Base-by-base conservation (phyloP, 768 basidiomycete genomes). In the Ramaria rubella region DNA sequence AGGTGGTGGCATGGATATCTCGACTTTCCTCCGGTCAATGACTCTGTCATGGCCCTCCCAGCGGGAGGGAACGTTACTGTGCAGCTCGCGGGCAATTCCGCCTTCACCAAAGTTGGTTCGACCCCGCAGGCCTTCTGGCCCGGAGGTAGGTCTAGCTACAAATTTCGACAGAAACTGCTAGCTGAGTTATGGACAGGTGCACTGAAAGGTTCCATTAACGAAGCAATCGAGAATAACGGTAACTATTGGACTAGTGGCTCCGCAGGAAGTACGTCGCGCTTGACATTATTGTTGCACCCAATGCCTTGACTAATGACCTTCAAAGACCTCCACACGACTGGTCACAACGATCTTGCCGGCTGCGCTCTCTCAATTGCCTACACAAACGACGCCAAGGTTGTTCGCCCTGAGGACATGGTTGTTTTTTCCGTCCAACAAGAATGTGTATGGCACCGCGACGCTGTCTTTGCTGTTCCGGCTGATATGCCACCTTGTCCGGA, bases 341-440 rank as follows among this genome's bases (percentile, higher is more conserved):
- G 79, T 0, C 48, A 76, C 0, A 66, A 74, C 52, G 83, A 85
- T 61, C 67, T 83, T 34, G 77, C 75, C 49, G 84, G 85, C 12
- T 87, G 86, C 63, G 81, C 78, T 0, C 71, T 92, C 31, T 86
- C 80, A 0, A 90, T 92, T 60, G 79, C 85, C 15, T 90, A 92
- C 72, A 83, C 86, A 66, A 78, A 69, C 60, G 74, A 89, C 61
- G 79, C 75, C 1, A 69, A 66, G 0, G 61, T 75, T 0, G 77
- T 90, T 5, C 68, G 81, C 62, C 86, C 86, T 0, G 78, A 75
- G 43, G 86, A 89, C 68, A 84, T 90, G 63, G 77, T 82, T 0
- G 72, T 90, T 11, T 89, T 90, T 67, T 85, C 81, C 56, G 78
- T 87, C 11, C 88, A 89, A 64, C 83, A 85, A 48, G 84, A 81